Percentiles rank a stretch among this genome's conserved stretches.
Evolutionary conservation across 2,329 filamentous ascomycete genomes (phyloP).

Genomic region (Aspergillus proliferans): DNA sequence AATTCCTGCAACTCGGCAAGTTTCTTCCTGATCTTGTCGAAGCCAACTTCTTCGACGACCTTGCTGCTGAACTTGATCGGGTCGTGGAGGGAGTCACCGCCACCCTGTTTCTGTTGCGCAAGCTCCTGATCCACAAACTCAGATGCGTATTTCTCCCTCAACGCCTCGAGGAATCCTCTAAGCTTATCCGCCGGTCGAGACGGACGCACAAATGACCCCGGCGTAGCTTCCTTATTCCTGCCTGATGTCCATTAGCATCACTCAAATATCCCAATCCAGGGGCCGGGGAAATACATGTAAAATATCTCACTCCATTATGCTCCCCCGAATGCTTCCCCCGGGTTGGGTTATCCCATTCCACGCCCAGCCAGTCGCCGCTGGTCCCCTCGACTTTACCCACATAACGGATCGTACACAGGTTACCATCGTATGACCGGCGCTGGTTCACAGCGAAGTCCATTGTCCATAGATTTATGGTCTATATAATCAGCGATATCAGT

Average conservation of each 20-base stretch:
- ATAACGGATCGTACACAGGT: conserved; percentile 79
- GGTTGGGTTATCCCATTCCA: conserved; percentile 88
- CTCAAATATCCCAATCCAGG: neutral
- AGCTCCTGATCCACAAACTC: conserved; percentile 41
- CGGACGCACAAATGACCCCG: conserved; percentile 82
- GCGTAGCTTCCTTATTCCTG: conserved; percentile 57
- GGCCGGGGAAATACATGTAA: conserved; percentile 56
- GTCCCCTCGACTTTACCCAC: conserved; percentile 71
- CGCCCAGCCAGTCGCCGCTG: conserved; percentile 76
- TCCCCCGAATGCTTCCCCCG: conserved; percentile 88
- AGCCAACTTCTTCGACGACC: conserved; percentile 86
- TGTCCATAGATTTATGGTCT: neutral
- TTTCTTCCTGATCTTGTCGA: conserved; percentile 80
- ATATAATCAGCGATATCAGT: neutral
- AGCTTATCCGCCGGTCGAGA: conserved; percentile 62
- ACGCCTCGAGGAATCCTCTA: conserved; percentile 69
- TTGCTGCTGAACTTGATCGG: conserved; percentile 71
- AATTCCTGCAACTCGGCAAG: conserved; percentile 72
- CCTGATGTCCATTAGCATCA: conserved; percentile 37
- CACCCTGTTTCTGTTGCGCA: conserved; percentile 1
- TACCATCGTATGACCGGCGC: conserved; percentile 71
- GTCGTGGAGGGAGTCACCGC: conserved; percentile 29
- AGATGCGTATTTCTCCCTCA: conserved; percentile 77
- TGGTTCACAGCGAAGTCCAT: conserved; percentile 53
- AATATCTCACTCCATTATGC: conserved; percentile 73